phyloP scores from a whole-genome alignment of 495 filamentous ascomycete species.

The Friedmanniomyces simplex region DNA sequence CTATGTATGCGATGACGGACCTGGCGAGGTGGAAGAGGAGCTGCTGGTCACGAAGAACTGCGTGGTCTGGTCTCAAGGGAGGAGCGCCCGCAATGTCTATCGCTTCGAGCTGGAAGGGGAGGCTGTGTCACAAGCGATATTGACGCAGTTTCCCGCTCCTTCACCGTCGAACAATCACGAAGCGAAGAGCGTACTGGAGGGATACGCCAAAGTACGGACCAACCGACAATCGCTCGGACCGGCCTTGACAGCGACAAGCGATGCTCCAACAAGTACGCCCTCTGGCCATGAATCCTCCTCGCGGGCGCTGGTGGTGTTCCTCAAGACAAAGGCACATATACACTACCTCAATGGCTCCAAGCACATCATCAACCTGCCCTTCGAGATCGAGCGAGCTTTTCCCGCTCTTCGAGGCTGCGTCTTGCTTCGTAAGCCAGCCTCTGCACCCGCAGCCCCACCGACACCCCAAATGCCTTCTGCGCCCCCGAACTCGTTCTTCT shows the following conservation, averaged over 20 bases:
- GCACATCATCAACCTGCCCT: conserved; percentile 86
- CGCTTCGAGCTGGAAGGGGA: conserved; percentile 80
- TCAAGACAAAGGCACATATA: conserved; percentile 87
- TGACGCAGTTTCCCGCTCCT: conserved; percentile 55
- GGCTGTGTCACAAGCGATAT: conserved; percentile 66
- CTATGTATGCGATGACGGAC: conserved; percentile 35
- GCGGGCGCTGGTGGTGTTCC: conserved; percentile 75
- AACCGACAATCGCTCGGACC: neutral
- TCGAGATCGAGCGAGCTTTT: conserved; percentile 82
- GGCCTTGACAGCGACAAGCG: neutral
- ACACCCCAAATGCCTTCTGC: conserved; percentile 33
- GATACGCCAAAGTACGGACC: neutral
- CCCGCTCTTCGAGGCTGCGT: conserved; percentile 72
- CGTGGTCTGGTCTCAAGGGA: conserved; percentile 86
- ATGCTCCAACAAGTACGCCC: neutral
- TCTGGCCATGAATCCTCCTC: neutral
- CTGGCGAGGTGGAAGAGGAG: conserved; percentile 49
- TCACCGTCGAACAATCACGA: neutral
- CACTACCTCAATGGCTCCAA: conserved; percentile 82
- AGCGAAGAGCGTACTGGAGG: neutral
- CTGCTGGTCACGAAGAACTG: conserved; percentile 70
- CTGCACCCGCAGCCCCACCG: conserved; percentile 14
- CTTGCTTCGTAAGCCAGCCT: conserved; percentile 57
- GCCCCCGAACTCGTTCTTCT: conserved; percentile 75
- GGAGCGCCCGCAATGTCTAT: conserved; percentile 76